Base-by-base conservation (phyloP, 805 yeast species). In the Alloascoidea africana region DNA sequence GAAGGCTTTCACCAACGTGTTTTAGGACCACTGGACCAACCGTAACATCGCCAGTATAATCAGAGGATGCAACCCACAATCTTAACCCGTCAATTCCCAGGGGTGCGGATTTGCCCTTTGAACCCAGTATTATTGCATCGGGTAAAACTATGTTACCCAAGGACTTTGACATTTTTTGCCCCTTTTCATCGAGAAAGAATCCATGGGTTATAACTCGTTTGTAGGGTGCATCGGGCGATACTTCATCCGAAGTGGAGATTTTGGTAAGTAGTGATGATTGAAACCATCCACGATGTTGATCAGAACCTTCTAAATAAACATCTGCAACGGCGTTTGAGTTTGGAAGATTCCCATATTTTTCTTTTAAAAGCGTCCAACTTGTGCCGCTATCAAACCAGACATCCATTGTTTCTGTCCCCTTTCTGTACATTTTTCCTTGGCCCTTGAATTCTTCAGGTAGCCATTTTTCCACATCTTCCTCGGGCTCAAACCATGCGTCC, bases 381-480 rank as follows among this genome's bases (percentile, higher is more conserved):
- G 94, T 73, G 0, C 99, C 99, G 32, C 94, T 81, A 55, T 91
- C 99, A 59, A 91, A 89, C 99, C 99, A 91, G 14, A 91, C 98
- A 58, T 91, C 99, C 86, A 91, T 81, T 0, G 98, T 91, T 47
- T 91, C 98, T 34, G 64, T 69, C 1, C 95, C 89, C 48, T 83
- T 79, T 16, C 51, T 49, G 44, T 65, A 80, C 2, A 60, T 47
- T 2, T 47, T 39, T 0, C 74, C 77, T 18, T 59, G 49, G 14
- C 48, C 54, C 17, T 62, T 55, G 39, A 62, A 60, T 2, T 56
- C 46, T 2, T 60, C 63, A 0, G 96, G 96, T 13, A 91, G 54
- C 96, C 96, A 91, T 42, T 72, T 65, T 3, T 57, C 43, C 34
- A 77, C 59, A 35, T 70, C 69, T 0, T 50, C 55, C 38, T 70